Conservation (phyloP, 345 rosid genomes). For the Linum lewisii region DNA sequence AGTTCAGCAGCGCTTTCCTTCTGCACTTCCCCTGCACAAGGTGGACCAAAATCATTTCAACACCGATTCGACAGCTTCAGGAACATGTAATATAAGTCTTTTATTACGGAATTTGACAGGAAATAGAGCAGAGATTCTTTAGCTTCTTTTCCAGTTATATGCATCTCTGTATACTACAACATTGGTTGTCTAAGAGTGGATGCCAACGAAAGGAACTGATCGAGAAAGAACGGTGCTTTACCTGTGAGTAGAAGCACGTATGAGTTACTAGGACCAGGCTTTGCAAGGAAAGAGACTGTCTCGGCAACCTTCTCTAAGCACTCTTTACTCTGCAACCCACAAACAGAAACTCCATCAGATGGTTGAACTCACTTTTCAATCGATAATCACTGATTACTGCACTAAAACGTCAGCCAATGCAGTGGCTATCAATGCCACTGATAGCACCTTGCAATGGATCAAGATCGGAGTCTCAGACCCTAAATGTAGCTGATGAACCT, state of each 20-base stretch:
- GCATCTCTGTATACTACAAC: too few relatives aligned
- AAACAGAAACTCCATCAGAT: slow-evolving; percentile 2
- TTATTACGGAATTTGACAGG: too few relatives aligned
- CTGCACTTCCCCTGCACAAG: slow-evolving; percentile 73
- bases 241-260: slow-evolving; percentile 84
- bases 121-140: too few relatives aligned
- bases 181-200: too few relatives aligned
- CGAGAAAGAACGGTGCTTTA: slow-evolving; percentile 13
- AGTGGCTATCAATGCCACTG: not conserved
- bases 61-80: too few relatives aligned
- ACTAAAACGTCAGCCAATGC: not conserved
- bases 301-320: slow-evolving; percentile 71
- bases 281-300: slow-evolving; percentile 56
- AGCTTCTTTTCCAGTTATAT: too few relatives aligned
- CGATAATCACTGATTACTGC: not conserved
- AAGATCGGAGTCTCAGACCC: too few relatives aligned
- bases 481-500: too few relatives aligned
- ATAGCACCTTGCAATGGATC: too few relatives aligned
- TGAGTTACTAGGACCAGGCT: slow-evolving; percentile 33
- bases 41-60: not conserved
- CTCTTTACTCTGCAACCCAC: slow-evolving; percentile 60
- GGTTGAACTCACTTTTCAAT: not conserved
- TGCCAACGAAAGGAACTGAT: too few relatives aligned
- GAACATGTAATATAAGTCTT: too few relatives aligned
- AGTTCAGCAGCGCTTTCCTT: slow-evolving; percentile 70